Evolutionary conservation across 768 basidiomycete genomes (phyloP).

Genomic region (Neoboletus brunneissimus): DNA sequence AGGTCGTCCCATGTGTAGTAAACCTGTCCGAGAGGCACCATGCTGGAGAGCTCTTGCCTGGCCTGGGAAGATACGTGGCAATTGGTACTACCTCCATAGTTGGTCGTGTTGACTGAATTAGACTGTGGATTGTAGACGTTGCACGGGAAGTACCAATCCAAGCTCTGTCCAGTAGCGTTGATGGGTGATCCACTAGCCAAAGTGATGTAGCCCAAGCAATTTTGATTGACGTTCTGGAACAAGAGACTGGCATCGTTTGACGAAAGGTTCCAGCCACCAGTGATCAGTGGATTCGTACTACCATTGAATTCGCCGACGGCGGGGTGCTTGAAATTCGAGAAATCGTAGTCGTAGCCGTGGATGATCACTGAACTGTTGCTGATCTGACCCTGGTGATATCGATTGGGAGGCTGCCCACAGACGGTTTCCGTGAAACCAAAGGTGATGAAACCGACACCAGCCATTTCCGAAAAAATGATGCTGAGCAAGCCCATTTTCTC

Average conservation of each 20-base stretch:
- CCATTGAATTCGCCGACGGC: slow-evolving; percentile 70
- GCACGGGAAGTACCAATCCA: slow-evolving; percentile 99
- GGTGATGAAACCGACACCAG: slow-evolving; percentile 93
- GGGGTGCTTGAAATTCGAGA: slow-evolving; percentile 85
- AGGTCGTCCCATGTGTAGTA: slow-evolving; percentile 94
- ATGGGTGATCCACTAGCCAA: slow-evolving; percentile 71
- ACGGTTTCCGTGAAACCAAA: slow-evolving; percentile 97
- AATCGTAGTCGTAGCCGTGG: slow-evolving; percentile 92
- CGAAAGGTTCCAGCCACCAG: slow-evolving; percentile 69
- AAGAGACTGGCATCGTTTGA: slow-evolving; percentile 92
- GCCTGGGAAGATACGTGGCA: slow-evolving; percentile 70
- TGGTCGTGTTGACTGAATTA: slow-evolving; percentile 64
- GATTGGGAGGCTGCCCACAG: slow-evolving; percentile 82
- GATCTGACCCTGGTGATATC: slow-evolving; percentile 77
- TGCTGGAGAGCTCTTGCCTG: slow-evolving; percentile 46
- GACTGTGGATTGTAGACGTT: slow-evolving; percentile 78
- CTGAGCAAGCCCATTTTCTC: slow-evolving; percentile 94
- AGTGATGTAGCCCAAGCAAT: slow-evolving; percentile 76
- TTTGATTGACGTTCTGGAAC: slow-evolving; percentile 88
- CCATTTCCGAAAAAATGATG: slow-evolving; percentile 83
- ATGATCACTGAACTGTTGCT: slow-evolving; percentile 83
- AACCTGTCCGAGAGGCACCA: slow-evolving; percentile 73
- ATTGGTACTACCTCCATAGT: slow-evolving; percentile 58
- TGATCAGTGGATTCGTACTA: slow-evolving; percentile 77
- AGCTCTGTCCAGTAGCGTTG: slow-evolving; percentile 49